Percentiles rank a stretch among this genome's conserved stretches.
These are phyloP conservation scores for Hygrophoropsis aurantiaca DNA, from an alignment of 768 basidiomycete species.

Conservation along the genomic window DNA sequence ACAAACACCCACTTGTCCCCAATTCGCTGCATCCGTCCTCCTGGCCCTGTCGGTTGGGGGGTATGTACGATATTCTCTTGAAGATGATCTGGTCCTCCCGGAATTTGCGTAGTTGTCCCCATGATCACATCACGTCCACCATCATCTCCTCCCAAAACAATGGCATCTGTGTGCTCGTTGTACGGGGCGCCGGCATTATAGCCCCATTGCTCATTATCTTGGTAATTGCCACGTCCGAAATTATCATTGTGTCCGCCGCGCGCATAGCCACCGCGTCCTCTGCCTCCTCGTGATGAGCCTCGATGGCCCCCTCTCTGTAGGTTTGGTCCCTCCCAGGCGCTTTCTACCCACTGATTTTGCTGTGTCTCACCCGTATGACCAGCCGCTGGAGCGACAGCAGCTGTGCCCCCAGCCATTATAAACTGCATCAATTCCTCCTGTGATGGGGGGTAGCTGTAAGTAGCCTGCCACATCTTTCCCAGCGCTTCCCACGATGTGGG, in stretches of 20 bases:
- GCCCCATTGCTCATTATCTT: conserved; percentile 39
- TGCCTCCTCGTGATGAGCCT: conserved; percentile 36
- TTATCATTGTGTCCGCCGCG: conserved; percentile 29
- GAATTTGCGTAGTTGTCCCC: conserved; percentile 2
- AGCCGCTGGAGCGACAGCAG: conserved; percentile 10
- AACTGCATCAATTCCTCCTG: conserved; percentile 79
- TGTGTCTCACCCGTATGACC: conserved; percentile 17
- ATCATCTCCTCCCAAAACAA: conserved; percentile 53
- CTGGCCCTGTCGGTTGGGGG: conserved; percentile 23
- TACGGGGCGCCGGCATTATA: conserved; percentile 30
- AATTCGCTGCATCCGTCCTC: conserved; percentile 66
- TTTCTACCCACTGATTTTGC: conserved; percentile 23
- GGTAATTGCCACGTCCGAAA: conserved; percentile 45
- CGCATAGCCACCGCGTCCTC: conserved; percentile 37
- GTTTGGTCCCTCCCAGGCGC: conserved; percentile 5
- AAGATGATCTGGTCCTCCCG: conserved; percentile 3
- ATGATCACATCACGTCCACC: not conserved
- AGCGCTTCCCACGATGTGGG: conserved; percentile 80
- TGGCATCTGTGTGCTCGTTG: conserved; percentile 49
- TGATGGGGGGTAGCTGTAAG: conserved; percentile 66
- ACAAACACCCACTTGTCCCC: conserved; percentile 77
- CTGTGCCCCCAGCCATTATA: conserved; percentile 45
- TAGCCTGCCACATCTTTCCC: conserved; percentile 73
- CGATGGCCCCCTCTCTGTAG: conserved; percentile 30
- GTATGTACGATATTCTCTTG: not conserved